Percentiles rank a stretch among this genome's conserved stretches.
Conservation (phyloP, 2,329 filamentous ascomycete genomes). For the Exophiala phaeomuriformis region DNA sequence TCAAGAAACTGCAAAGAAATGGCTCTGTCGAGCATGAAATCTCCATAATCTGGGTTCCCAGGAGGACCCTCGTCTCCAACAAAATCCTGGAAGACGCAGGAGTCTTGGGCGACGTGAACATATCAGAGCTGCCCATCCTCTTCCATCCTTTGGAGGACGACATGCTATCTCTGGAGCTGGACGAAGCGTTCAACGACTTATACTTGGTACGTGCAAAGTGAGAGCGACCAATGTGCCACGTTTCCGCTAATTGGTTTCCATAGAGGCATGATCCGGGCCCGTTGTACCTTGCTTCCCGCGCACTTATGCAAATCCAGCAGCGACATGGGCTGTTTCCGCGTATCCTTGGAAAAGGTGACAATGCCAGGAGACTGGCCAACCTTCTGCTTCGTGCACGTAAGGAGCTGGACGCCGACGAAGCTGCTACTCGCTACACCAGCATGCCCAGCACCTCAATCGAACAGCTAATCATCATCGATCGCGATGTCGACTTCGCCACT, state of each 20-base stretch:
- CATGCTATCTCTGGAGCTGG: conserved; percentile 80
- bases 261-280: conserved; percentile 79
- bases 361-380: conserved; percentile 81
- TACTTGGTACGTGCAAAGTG: conserved; percentile 55
- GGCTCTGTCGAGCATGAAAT: conserved; percentile 91
- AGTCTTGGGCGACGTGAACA: conserved; percentile 83
- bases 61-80: conserved; percentile 84
- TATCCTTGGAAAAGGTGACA: conserved; percentile 91
- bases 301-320: conserved; percentile 88
- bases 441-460: conserved; percentile 83
- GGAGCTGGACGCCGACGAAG: conserved; percentile 74
- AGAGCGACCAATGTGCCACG: neutral
- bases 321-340: conserved; percentile 88
- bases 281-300: conserved; percentile 81
- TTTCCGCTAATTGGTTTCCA: conserved; percentile 20
- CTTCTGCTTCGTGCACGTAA: conserved; percentile 84
- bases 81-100: conserved; percentile 87
- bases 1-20: conserved; percentile 80
- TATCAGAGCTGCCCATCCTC: conserved; percentile 76
- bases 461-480: conserved; percentile 88
- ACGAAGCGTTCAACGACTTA: conserved; percentile 77
- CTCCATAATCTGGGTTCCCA: conserved; percentile 91
- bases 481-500: conserved; percentile 89
- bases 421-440: conserved; percentile 33
- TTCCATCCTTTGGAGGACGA: conserved; percentile 91